Base-by-base conservation (phyloP, 805 yeast genomes). In the Candida montana region DNA sequence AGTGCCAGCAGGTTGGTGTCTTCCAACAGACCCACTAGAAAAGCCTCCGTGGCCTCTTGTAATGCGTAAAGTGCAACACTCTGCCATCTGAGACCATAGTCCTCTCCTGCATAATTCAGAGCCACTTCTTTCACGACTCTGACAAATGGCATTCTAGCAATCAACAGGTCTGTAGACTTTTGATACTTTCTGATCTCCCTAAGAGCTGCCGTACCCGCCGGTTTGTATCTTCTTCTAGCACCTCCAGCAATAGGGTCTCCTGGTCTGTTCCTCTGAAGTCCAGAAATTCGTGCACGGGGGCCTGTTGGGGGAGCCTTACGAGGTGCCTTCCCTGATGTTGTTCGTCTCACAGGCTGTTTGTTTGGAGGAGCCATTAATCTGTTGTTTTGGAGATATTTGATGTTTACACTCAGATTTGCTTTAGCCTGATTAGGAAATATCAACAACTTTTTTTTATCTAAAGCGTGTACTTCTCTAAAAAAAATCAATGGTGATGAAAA, bases 21-120 rank as follows among this genome's bases (percentile, higher is more conserved):
- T 54, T 84, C 93, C 38, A 84, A 65, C 30, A 84, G 62, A 40
- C 83, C 83, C 11, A 83, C 81, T 46, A 84, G 59, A 47, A 78
- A 84, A 1, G 91, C 90, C 56, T 84, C 95, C 37, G 84, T 72
- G 2, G 91, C 91, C 55, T 84, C 95, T 55, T 84, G 95, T 27
- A 84, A 63, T 4, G 91, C 91, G 59, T 83, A 54, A 12, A 84
- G 70, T 1, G 91, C 93, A 57, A 81, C 76, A 19, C 83, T 75
- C 52, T 84, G 91, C 95, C 95, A 84, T 54, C 85, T 72, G 36
- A 81, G 67, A 3, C 38, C 41, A 8, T 34, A 17, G 16, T 37
- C 35, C 12, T 19, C 17, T 3, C 78, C 79, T 39, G 76, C 73
- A 35, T 63, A 69, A 37, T 65, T 62, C 39, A 79, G 79, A 0